Evolutionary conservation across 768 basidiomycete species (phyloP).

Genomic region (Russula vinacea): DNA sequence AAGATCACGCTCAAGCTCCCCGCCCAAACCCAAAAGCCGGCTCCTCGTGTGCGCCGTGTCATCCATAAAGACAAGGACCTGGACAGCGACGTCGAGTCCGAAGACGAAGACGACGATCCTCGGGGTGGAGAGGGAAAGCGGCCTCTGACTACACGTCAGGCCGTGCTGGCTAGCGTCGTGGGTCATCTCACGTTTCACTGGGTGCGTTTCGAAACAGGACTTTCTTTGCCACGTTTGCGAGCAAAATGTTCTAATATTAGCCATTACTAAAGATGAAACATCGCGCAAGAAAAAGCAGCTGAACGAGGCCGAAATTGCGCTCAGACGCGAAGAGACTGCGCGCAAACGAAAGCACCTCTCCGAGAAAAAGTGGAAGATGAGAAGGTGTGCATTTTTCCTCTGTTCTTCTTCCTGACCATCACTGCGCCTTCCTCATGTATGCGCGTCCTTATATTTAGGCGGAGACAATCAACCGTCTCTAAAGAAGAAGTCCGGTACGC

Average conservation of each 20-base stretch:
- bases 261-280: constrained; percentile 33
- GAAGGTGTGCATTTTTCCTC: constrained; percentile 68
- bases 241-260: not conserved
- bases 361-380: constrained; percentile 85
- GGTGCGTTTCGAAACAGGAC: constrained; percentile 37
- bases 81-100: constrained; percentile 45
- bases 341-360: constrained; percentile 76
- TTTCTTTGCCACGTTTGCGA: not conserved
- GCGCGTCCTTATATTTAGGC: constrained; percentile 38
- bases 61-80: constrained; percentile 33
- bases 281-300: constrained; percentile 61
- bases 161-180: constrained; percentile 69
- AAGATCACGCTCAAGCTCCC: constrained; percentile 64
- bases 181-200: constrained; percentile 65
- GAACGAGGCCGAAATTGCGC: constrained; percentile 68
- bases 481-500: constrained; percentile 75
- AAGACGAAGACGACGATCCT: constrained; percentile 35
- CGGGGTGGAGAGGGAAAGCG: constrained; percentile 33
- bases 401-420: not conserved
- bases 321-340: constrained; percentile 76
- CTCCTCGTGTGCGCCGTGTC: constrained; percentile 19
- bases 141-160: constrained; percentile 52
- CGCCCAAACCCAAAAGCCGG: constrained; percentile 33
- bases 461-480: constrained; percentile 88
- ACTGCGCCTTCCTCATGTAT: not conserved